A percentile compares a stretch with the other conserved stretches of the same genome.
Evolutionary conservation across 805 yeast genomes (phyloP).

Genomic region (Candida ficus): DNA sequence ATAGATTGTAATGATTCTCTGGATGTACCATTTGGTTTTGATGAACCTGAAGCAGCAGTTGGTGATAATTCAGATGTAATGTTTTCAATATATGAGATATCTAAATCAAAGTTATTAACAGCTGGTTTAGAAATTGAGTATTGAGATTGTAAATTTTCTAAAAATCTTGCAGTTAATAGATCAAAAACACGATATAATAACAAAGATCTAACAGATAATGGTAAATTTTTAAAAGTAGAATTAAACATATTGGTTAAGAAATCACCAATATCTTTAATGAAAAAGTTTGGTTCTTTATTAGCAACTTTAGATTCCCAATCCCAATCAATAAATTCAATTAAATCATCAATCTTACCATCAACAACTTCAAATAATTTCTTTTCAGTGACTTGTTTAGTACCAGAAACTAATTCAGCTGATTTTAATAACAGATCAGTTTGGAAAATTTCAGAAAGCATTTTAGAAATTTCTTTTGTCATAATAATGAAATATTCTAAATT

Average conservation of each 20-base stretch:
- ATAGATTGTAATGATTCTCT: constrained; percentile 61
- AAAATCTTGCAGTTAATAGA: constrained; percentile 67
- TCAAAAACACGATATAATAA: constrained; percentile 87
- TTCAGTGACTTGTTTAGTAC: constrained; percentile 69
- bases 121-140: constrained; percentile 49
- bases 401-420: constrained; percentile 50
- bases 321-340: constrained; percentile 79
- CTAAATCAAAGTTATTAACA: constrained; percentile 75
- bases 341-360: constrained; percentile 71
- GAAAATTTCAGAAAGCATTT: constrained; percentile 29
- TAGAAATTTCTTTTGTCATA: constrained; percentile 62
- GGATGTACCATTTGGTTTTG: constrained; percentile 15
- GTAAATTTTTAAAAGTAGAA: constrained; percentile 78
- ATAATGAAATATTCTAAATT: constrained; percentile 82
- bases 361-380: constrained; percentile 76
- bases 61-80: constrained; percentile 34
- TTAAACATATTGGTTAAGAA: constrained; percentile 81
- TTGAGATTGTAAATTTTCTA: constrained; percentile 49
- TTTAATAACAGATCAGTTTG: constrained; percentile 38
- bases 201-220: constrained; percentile 68
- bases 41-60: not conserved
- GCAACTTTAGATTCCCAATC: constrained; percentile 63
- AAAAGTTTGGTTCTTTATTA: constrained; percentile 61
- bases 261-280: constrained; percentile 77
- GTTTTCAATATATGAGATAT: constrained; percentile 69